Percentiles rank a stretch among this genome's conserved stretches.
Conservation (phyloP, 2,329 filamentous ascomycete species). For the Colletotrichum filicis region DNA sequence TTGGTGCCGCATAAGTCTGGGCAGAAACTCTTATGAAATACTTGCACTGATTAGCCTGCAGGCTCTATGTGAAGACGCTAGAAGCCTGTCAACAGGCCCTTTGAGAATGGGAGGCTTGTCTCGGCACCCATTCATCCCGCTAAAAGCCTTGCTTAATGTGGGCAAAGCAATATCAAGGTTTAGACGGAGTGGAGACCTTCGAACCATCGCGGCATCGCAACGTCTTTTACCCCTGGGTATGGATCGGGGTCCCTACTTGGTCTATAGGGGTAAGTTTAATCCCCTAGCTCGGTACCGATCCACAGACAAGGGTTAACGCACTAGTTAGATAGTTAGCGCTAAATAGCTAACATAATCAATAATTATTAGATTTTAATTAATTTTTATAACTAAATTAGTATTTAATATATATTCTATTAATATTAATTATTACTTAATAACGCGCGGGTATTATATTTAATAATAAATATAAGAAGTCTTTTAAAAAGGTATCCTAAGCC, state of each 20-base stretch:
- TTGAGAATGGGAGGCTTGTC: background rate
- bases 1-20: background rate
- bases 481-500: too few relatives aligned
- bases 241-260: background rate
- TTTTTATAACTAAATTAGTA: too few relatives aligned
- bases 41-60: background rate
- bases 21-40: background rate
- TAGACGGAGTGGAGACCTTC: constrained; percentile 4
- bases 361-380: too few relatives aligned
- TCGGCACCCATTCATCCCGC: background rate
- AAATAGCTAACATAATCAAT: too few relatives aligned
- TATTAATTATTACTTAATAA: too few relatives aligned
- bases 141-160: constrained; percentile 3
- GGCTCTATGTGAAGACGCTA: background rate
- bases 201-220: background rate
- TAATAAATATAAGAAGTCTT: too few relatives aligned
- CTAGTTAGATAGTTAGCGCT: too few relatives aligned
- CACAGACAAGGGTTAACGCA: too few relatives aligned
- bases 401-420: too few relatives aligned
- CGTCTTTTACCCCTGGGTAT: constrained; percentile 9
- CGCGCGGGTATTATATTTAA: too few relatives aligned
- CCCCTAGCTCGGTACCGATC: too few relatives aligned
- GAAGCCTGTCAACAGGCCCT: background rate
- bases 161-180: constrained; percentile 10
- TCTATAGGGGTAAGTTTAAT: too few relatives aligned